phyloP scores from a whole-genome alignment of 192 early-diverging fungal genomes.

The Rhizoclosmatium sp. region DNA sequence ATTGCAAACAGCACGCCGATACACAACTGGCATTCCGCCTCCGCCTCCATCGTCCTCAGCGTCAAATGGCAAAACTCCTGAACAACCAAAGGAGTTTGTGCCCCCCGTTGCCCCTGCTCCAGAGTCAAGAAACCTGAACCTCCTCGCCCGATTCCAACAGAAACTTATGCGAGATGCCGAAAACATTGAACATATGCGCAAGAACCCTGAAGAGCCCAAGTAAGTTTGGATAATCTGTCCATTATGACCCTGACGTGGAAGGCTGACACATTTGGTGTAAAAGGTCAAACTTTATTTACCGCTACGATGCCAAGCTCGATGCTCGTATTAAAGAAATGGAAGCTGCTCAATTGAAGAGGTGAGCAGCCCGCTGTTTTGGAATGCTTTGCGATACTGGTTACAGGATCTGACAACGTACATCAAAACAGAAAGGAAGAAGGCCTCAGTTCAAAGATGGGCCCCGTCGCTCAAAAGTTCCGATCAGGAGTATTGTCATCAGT shows the following conservation, averaged over 20 bases:
- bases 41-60: background rate
- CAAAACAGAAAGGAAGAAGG: slow-evolving; percentile 25
- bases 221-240: background rate
- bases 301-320: slow-evolving; percentile 40
- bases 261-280: background rate
- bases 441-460: slow-evolving; percentile 8
- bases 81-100: slow-evolving; percentile 10
- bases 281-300: slow-evolving; percentile 38
- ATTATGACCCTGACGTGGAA: background rate
- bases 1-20: background rate
- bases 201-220: slow-evolving; percentile 15
- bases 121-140: slow-evolving; percentile 12
- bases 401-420: background rate
- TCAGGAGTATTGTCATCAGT: background rate
- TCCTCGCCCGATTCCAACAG: slow-evolving; percentile 34
- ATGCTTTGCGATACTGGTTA: background rate
- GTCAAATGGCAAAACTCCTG: background rate
- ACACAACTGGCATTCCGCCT: background rate
- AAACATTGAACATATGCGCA: slow-evolving; percentile 20
- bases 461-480: background rate
- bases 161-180: slow-evolving; percentile 32
- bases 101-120: slow-evolving; percentile 13
- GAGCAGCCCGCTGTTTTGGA: background rate
- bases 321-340: slow-evolving; percentile 45
- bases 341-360: slow-evolving; percentile 32